Evolutionary conservation across 495 filamentous ascomycete species (phyloP).

Genomic region (Penicillium waksmanii): DNA sequence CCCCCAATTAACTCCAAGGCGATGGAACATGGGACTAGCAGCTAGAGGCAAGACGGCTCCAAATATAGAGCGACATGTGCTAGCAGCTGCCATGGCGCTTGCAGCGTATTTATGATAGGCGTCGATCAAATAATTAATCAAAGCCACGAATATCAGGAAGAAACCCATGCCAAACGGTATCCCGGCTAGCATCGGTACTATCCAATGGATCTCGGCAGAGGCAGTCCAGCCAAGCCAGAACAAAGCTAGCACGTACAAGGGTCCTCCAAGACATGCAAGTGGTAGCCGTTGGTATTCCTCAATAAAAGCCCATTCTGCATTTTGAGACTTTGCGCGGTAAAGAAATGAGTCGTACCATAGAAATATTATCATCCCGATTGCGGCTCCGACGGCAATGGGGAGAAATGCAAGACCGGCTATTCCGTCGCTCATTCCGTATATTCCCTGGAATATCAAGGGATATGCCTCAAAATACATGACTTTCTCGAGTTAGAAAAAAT

Average conservation of each 20-base stretch:
- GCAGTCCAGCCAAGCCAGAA: constrained; percentile 75
- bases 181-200: constrained; percentile 65
- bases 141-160: constrained; percentile 59
- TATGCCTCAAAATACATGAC: constrained; percentile 63
- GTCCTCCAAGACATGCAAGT: constrained; percentile 64
- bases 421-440: constrained; percentile 50
- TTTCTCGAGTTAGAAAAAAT: constrained; percentile 17
- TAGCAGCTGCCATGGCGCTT: constrained; percentile 64
- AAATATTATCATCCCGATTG: background rate
- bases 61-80: constrained; percentile 56
- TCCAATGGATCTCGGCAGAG: constrained; percentile 53
- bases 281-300: constrained; percentile 67
- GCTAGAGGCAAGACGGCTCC: constrained; percentile 55
- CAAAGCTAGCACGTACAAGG: constrained; percentile 60
- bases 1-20: constrained; percentile 40
- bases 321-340: background rate
- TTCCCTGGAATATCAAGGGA: constrained; percentile 56
- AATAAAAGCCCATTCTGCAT: constrained; percentile 23
- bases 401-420: constrained; percentile 38
- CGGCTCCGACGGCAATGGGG: constrained; percentile 17
- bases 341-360: background rate
- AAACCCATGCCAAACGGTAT: constrained; percentile 69
- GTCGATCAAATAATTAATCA: constrained; percentile 72
- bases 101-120: constrained; percentile 73
- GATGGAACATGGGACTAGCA: constrained; percentile 36